Conservation (phyloP, 768 basidiomycete species). For the Lactifluus rugatus region DNA sequence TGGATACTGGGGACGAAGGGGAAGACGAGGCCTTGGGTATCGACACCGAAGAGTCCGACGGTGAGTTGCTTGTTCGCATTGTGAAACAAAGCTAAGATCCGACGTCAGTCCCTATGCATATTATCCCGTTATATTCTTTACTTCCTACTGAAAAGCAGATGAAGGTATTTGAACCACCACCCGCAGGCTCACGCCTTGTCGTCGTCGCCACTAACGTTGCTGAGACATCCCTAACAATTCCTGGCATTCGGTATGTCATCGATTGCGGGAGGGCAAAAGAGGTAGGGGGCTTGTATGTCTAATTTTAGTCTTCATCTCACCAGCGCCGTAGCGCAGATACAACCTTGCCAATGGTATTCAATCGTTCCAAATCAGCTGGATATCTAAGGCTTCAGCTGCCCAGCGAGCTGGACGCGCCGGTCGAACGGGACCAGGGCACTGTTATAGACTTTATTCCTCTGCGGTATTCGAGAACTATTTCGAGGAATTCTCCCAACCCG, state of each 20-base stretch:
- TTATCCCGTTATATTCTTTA: conserved; percentile 90
- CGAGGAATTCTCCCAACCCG: conserved; percentile 76
- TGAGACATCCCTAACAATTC: conserved; percentile 95
- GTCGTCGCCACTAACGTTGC: conserved; percentile 95
- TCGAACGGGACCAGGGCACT: conserved; percentile 95
- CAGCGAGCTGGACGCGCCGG: conserved; percentile 96
- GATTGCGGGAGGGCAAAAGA: conserved; percentile 95
- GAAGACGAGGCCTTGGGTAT: conserved; percentile 49
- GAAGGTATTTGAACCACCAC: conserved; percentile 82
- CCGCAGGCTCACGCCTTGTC: conserved; percentile 71
- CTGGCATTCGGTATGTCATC: conserved; percentile 95
- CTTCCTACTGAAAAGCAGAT: conserved; percentile 91
- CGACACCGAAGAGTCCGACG: conserved; percentile 56
- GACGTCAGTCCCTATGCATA: conserved; percentile 75
- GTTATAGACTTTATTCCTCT: conserved; percentile 94
- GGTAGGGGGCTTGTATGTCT: conserved; percentile 31
- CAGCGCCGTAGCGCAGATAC: conserved; percentile 56
- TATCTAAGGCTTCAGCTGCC: conserved; percentile 20
- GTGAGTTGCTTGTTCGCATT: conserved; percentile 29
- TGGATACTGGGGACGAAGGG: conserved; percentile 61
- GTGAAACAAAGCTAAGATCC: background rate
- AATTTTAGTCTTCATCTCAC: background rate
- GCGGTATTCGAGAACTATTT: conserved; percentile 92
- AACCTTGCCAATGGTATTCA: conserved; percentile 78
- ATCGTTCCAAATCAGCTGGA: conserved; percentile 87